Base-by-base conservation (phyloP, 805 yeast genomes). In the Pichia membranifaciens region DNA sequence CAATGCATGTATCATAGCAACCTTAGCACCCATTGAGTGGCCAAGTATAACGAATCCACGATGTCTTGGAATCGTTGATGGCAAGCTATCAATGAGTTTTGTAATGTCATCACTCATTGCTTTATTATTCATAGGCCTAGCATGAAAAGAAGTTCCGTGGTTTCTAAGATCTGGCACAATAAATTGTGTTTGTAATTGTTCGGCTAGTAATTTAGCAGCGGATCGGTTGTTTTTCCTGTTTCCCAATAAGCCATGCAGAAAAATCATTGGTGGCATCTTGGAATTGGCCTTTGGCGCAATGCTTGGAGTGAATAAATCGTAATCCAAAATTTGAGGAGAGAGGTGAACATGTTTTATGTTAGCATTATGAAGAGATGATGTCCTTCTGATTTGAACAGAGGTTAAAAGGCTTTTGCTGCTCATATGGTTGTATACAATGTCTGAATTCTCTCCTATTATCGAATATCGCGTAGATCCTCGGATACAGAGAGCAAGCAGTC, bases 21-120 rank as follows among this genome's bases (percentile, higher is more conserved):
- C 76, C 59, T 93, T 90, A 3, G 96, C 98, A 4, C 99, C 99
- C 93, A 86, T 84, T 0, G 91, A 84, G 61, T 85, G 93, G 0
- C 95, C 95, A 45, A 67, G 53, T 17, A 84, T 62, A 18, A 84
- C 55, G 16, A 83, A 75, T 12, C 84, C 73, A 59, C 51, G 38
- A 22, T 50, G 47, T 10, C 38, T 18, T 9, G 48, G 46, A n/a
- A 45, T 43, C 3, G 53, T 49, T 2, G 44, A 16, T n/a, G 36
- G 39, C 15, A 61, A 38, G 40, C 54, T 55, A 2, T 50, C 38
- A 6, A 58, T 49, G 21, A 89, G 85, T n/a, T 65, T 58, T 45
- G 76, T 81, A n/a, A 91, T 83, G 63, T 91, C 99, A 2, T 84
- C 79, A 0, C 96, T 83, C 72, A 91, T 72, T 2, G 87, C 67